Conservation (phyloP, 2,329 filamentous ascomycete genomes). For the Colletotrichum aenigma region DNA sequence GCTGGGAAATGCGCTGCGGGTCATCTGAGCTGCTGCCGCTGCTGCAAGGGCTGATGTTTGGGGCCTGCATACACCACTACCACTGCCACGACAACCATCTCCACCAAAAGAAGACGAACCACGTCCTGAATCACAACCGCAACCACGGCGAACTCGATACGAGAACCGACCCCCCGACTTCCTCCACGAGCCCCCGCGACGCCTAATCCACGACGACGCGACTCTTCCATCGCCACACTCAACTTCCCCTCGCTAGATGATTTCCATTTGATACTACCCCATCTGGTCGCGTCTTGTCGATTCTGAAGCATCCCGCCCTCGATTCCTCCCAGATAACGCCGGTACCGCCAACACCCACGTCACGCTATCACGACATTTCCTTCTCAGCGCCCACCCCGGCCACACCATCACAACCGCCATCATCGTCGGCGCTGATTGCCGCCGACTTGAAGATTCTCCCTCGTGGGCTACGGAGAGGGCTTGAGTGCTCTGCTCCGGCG, state of each 20-base stretch:
- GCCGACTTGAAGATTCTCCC: not conserved
- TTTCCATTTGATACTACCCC: not conserved
- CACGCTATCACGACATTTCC: slow-evolving; percentile 18
- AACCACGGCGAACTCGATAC: not conserved
- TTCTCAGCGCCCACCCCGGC: not conserved
- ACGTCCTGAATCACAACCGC: not conserved
- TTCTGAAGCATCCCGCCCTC: not conserved
- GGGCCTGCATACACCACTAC: slow-evolving; percentile 9
- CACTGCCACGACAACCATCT: slow-evolving; percentile 1
- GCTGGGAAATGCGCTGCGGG: slow-evolving; percentile 21
- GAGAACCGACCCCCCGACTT: not conserved
- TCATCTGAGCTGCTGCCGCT: slow-evolving; percentile 11
- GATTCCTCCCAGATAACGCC: not conserved
- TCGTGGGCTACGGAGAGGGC: slow-evolving; percentile 27
- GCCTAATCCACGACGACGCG: not conserved
- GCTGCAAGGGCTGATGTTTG: slow-evolving; percentile 20
- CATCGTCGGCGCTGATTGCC: slow-evolving; percentile 12
- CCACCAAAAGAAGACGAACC: not conserved
- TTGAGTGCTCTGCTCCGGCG: slow-evolving; percentile 27
- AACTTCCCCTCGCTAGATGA: not conserved
- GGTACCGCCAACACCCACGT: slow-evolving; percentile 5
- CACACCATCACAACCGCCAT: not conserved
- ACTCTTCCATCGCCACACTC: not conserved
- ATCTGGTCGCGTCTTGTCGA: slow-evolving; percentile 4
- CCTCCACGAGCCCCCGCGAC: not conserved